Evolutionary conservation across 2,329 filamentous ascomycete genomes (phyloP).

Genomic region (Ophiocordyceps unilateralis): DNA sequence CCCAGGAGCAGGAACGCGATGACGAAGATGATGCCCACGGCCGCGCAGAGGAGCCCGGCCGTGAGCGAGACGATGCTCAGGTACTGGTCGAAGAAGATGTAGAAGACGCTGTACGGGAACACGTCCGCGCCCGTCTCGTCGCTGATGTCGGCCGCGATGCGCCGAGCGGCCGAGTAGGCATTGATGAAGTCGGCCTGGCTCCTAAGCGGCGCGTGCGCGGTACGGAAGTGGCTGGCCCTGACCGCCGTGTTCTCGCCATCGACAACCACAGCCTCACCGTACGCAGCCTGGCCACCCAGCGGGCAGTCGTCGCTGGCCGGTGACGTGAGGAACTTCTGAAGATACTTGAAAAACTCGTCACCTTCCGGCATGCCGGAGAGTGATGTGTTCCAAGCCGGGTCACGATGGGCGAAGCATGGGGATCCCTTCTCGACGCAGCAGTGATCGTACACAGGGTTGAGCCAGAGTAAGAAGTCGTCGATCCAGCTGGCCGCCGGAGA

Average conservation of each 20-base stretch:
- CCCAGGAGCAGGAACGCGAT: conserved; percentile 70
- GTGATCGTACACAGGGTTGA: conserved; percentile 65
- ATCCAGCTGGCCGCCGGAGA: conserved; percentile 88
- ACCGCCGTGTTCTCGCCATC: conserved; percentile 50
- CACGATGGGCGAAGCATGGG: conserved; percentile 62
- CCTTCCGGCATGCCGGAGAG: conserved; percentile 85
- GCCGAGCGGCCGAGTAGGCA: conserved; percentile 74
- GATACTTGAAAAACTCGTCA: conserved; percentile 75
- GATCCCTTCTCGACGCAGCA: conserved; percentile 55
- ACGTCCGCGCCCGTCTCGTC: conserved; percentile 59
- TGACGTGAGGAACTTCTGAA: conserved; percentile 64
- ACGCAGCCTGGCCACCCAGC: conserved; percentile 74
- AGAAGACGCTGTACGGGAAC: conserved; percentile 94
- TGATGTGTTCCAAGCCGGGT: conserved; percentile 77
- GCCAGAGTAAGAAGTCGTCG: conserved; percentile 90
- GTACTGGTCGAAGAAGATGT: conserved; percentile 99
- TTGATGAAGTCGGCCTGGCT: conserved; percentile 87
- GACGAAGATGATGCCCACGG: conserved; percentile 69
- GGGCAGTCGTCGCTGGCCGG: conserved; percentile 75
- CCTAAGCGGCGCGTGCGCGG: conserved; percentile 69
- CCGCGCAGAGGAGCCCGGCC: conserved; percentile 61
- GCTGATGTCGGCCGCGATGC: conserved; percentile 65
- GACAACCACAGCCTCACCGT: conserved; percentile 68
- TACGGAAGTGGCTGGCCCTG: conserved; percentile 78
- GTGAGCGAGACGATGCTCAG: conserved; percentile 68